These are phyloP conservation scores for Mycena crocata DNA, from an alignment of 768 basidiomycete genomes.

Conservation along the genomic window DNA sequence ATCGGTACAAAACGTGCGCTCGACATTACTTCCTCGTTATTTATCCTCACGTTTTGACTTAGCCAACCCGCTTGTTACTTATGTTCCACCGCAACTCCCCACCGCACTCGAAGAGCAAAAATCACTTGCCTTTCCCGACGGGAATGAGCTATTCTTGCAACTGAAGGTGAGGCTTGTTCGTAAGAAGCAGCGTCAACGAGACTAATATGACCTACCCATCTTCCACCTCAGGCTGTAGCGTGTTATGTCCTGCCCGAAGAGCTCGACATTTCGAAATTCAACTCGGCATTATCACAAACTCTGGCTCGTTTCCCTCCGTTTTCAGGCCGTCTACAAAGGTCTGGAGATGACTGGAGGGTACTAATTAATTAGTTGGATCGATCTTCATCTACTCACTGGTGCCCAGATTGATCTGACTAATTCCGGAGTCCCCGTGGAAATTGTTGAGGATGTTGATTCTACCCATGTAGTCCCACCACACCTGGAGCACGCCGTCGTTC, in stretches of 20 bases:
- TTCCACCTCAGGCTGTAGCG: too few relatives aligned
- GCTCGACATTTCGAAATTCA: not conserved
- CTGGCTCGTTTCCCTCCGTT: not conserved
- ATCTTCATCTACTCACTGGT: too few relatives aligned
- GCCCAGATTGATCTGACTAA: not conserved
- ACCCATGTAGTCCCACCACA: not conserved
- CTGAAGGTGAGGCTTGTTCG: not conserved
- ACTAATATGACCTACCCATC: too few relatives aligned
- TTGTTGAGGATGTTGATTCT: not conserved
- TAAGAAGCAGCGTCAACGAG: too few relatives aligned
- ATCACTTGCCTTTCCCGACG: not conserved
- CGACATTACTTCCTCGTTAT: too few relatives aligned
- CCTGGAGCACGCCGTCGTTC: not conserved
- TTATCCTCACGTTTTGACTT: too few relatives aligned
- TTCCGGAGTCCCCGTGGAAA: not conserved
- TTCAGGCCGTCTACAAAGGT: not conserved
- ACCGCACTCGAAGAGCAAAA: not conserved
- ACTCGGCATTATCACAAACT: not conserved
- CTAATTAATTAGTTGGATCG: too few relatives aligned
- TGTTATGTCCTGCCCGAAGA: not conserved
- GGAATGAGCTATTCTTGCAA: not conserved
- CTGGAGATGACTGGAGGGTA: not conserved
- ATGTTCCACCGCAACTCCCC: not conserved
- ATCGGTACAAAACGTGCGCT: not conserved
- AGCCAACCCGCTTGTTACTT: not conserved